Evolutionary conservation across 2,329 filamentous ascomycete species (phyloP).

Genomic region (Graphilbum sp.): DNA sequence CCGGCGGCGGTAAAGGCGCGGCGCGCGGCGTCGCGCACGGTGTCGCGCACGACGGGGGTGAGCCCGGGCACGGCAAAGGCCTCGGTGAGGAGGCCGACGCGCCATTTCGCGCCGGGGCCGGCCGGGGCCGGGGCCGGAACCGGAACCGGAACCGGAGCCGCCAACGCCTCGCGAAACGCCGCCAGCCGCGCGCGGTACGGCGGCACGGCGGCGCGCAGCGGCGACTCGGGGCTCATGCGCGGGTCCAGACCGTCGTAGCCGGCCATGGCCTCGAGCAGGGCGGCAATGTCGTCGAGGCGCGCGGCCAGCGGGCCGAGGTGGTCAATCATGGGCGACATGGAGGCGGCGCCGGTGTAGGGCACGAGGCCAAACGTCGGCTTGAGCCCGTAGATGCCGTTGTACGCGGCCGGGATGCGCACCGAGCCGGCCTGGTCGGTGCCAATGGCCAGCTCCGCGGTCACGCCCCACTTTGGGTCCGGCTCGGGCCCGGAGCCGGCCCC

Average conservation of each 20-base stretch:
- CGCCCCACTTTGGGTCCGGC: neutral
- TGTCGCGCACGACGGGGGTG: conserved; percentile 18
- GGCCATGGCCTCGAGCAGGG: conserved; percentile 22
- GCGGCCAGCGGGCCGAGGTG: conserved; percentile 28
- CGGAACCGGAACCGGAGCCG: too few relatives aligned
- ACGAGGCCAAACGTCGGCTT: conserved; percentile 32
- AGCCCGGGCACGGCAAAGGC: conserved; percentile 22
- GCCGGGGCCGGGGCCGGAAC: too few relatives aligned
- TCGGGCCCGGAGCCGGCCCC: too few relatives aligned
- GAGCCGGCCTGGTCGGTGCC: conserved; percentile 60
- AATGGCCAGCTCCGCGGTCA: conserved; percentile 36
- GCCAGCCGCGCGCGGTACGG: conserved; percentile 16
- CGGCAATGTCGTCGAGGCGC: conserved; percentile 23
- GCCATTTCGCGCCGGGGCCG: conserved; percentile 15
- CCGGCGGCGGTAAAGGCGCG: conserved; percentile 22
- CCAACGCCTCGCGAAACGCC: conserved; percentile 5
- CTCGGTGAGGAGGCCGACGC: conserved; percentile 28
- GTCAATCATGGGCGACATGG: conserved; percentile 24
- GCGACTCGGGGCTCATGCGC: conserved; percentile 23
- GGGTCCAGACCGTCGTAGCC: conserved; percentile 32
- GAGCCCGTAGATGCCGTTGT: conserved; percentile 23
- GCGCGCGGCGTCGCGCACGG: conserved; percentile 18
- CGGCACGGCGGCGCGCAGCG: conserved; percentile 16
- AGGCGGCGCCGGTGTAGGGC: conserved; percentile 30
- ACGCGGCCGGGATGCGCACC: conserved; percentile 41